Evolutionary conservation across 164 flowering plant genomes (phyloP).

Genomic region (Kingdonia uniflora): DNA sequence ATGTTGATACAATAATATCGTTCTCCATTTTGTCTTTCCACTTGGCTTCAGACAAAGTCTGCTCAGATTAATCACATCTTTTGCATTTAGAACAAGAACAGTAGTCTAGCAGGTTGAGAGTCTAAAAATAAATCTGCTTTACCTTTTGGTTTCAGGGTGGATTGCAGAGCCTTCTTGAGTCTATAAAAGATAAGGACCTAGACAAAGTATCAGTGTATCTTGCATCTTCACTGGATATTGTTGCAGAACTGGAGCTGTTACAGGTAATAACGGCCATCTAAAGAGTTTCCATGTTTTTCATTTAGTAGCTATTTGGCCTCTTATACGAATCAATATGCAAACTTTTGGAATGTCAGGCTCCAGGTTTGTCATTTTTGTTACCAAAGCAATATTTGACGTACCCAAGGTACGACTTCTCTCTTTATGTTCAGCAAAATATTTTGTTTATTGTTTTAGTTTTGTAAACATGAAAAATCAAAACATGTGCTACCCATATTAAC

Average conservation of each 20-base stretch:
- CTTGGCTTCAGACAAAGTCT: too few relatives aligned
- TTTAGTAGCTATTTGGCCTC: too few relatives aligned
- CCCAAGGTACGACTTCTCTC: slow-evolving; percentile 49
- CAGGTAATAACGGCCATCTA: slow-evolving; percentile 41
- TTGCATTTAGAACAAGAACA: too few relatives aligned
- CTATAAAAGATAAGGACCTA: slow-evolving; percentile 74
- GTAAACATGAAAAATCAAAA: too few relatives aligned
- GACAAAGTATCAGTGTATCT: slow-evolving; percentile 79
- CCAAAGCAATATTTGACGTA: slow-evolving; percentile 70
- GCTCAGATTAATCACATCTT: too few relatives aligned
- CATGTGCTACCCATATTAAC: too few relatives aligned
- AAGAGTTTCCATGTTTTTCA: too few relatives aligned
- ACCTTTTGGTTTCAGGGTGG: slow-evolving; percentile 48
- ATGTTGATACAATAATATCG: too few relatives aligned
- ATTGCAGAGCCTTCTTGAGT: slow-evolving; percentile 50
- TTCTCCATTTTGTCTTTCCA: too few relatives aligned
- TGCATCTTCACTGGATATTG: slow-evolving; percentile 67
- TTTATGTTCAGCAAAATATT: neutral
- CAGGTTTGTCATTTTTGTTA: slow-evolving; percentile 86
- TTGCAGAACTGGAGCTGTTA: slow-evolving; percentile 76
- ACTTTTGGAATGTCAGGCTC: slow-evolving; percentile 51
- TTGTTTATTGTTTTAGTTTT: neutral
- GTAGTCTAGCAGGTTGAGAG: too few relatives aligned
- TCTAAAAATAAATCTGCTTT: neutral
- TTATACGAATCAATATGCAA: slow-evolving; percentile 2